A percentile compares a stretch with the other conserved stretches of the same genome.
Conservation (phyloP, 2,329 filamentous ascomycete genomes). For the Penicillium sclerotiorum region DNA sequence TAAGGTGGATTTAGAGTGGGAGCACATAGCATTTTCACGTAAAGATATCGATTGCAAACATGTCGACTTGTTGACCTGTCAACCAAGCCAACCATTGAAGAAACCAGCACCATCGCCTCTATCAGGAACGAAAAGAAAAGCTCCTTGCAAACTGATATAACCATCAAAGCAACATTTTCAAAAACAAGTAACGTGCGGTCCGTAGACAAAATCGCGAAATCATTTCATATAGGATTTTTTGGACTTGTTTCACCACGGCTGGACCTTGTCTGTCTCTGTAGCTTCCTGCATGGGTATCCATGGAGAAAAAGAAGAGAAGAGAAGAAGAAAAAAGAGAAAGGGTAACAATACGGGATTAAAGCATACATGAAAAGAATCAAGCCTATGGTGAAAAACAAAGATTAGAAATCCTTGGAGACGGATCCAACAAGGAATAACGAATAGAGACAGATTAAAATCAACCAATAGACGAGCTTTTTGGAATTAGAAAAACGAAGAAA, state of each 20-base stretch:
- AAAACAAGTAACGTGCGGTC: neutral
- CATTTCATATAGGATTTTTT: neutral
- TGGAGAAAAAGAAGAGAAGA: slow-evolving; percentile 8
- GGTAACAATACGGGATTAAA: too few species aligned
- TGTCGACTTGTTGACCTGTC: slow-evolving; percentile 8
- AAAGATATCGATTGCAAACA: too few species aligned
- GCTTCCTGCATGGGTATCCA: slow-evolving; percentile 3
- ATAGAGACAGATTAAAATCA: slow-evolving; percentile 15
- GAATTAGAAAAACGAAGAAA: slow-evolving; percentile 4
- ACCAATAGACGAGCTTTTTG: slow-evolving; percentile 26
- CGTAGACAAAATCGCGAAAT: neutral
- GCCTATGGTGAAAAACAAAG: slow-evolving; percentile 22
- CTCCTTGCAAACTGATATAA: neutral
- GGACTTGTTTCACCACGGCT: slow-evolving; percentile 1
- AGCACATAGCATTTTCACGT: slow-evolving; percentile 6
- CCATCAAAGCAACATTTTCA: neutral
- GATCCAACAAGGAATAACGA: slow-evolving; percentile 12
- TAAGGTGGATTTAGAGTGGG: too few species aligned
- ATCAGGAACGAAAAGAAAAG: neutral
- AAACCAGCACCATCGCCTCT: slow-evolving; percentile 2
- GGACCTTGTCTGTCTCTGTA: slow-evolving; percentile 5
- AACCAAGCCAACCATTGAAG: slow-evolving; percentile 2
- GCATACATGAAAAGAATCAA: too few species aligned
- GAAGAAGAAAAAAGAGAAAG: slow-evolving; percentile 10
- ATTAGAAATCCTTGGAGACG: slow-evolving; percentile 16